A percentile compares a stretch with the other conserved stretches of the same genome.
Conservation (phyloP, 108 stramenopile genomes). For the Bacterosira constricta region DNA sequence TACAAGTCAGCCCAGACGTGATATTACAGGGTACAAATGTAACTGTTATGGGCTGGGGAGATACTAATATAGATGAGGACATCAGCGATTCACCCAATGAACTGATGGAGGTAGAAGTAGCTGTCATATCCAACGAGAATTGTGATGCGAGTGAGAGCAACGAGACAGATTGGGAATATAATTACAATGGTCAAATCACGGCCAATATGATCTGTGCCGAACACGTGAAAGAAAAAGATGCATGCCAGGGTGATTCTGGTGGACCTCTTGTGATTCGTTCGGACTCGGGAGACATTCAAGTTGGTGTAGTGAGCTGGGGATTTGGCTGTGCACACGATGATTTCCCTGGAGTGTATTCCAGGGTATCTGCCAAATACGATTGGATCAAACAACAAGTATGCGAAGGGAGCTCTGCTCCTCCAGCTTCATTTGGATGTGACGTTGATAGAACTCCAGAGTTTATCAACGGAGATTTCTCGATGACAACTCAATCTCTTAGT, state of each 20-base stretch:
- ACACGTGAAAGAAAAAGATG: constrained; percentile 41
- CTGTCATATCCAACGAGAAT: constrained; percentile 28
- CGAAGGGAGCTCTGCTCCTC: not conserved
- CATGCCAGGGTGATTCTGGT: constrained; percentile 66
- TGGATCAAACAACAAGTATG: constrained; percentile 45
- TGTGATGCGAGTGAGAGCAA: constrained; percentile 23
- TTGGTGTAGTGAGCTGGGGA: constrained; percentile 55
- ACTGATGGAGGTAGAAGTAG: constrained; percentile 6
- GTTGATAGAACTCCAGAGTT: not conserved
- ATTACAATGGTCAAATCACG: constrained; percentile 28
- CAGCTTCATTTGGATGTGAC: too few relatives aligned
- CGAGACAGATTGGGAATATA: constrained; percentile 13
- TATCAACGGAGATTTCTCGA: not conserved
- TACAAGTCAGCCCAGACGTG: constrained; percentile 1
- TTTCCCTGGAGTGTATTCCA: constrained; percentile 51
- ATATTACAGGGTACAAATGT: not conserved
- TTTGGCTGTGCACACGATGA: constrained; percentile 35
- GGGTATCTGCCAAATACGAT: constrained; percentile 25
- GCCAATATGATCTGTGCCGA: constrained; percentile 54
- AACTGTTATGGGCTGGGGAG: constrained; percentile 30
- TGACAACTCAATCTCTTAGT: not conserved
- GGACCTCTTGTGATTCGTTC: constrained; percentile 41
- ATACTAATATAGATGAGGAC: constrained; percentile 10
- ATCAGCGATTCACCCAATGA: not conserved
- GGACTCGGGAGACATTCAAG: constrained; percentile 21